phyloP scores from a whole-genome alignment of 164 flowering plant genomes.

The Houttuynia cordata region DNA sequence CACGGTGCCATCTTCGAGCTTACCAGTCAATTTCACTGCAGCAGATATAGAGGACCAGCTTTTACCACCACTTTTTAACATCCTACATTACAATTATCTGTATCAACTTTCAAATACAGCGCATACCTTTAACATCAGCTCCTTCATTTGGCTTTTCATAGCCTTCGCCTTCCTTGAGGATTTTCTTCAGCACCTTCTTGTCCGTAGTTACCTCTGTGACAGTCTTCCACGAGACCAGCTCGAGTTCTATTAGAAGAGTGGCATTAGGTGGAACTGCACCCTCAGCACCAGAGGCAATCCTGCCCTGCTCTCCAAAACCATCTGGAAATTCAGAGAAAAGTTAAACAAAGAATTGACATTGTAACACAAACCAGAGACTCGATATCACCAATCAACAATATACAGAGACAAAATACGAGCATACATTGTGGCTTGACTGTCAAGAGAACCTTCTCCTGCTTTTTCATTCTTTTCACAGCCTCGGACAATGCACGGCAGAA shows the following conservation, averaged over 20 bases:
- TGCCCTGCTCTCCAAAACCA: constrained; percentile 50
- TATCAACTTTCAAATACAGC: background rate
- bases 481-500: constrained; percentile 78
- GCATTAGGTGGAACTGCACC: constrained; percentile 73
- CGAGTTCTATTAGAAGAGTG: constrained; percentile 43
- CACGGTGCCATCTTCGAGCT: constrained; percentile 67
- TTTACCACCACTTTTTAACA: no score
- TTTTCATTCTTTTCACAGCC: constrained; percentile 94
- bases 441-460: constrained; percentile 69
- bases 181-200: constrained; percentile 74
- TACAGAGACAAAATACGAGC: constrained; percentile 33
- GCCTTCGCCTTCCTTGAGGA: constrained; percentile 51
- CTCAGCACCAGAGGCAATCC: constrained; percentile 39
- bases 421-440: constrained; percentile 92
- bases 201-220: constrained; percentile 71
- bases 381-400: no score
- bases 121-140: constrained; percentile 50
- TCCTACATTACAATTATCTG: background rate
- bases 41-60: background rate
- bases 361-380: background rate
- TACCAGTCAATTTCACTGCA: constrained; percentile 82
- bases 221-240: constrained; percentile 80
- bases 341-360: background rate
- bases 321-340: constrained; percentile 24
- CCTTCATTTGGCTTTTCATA: constrained; percentile 21